phyloP scores from a whole-genome alignment of 2,329 filamentous ascomycete species.

The Alternaria sp. region DNA sequence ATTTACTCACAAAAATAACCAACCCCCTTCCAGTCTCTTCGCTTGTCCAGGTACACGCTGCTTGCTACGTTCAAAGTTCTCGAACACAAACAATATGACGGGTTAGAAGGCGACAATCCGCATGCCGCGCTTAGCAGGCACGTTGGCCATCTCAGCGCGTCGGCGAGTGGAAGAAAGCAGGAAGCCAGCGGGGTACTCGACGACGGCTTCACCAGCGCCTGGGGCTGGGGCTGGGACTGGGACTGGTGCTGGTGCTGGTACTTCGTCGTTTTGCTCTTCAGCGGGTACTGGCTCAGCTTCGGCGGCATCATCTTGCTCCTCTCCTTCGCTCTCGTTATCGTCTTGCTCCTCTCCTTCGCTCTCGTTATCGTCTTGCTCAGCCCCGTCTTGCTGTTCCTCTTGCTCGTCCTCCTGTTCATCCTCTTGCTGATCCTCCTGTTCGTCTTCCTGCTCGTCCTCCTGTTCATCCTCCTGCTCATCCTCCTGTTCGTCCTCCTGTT shows the following conservation, averaged over 20 bases:
- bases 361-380: constrained; percentile 4
- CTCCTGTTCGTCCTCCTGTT: too few relatives aligned
- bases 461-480: too few relatives aligned
- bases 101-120: constrained; percentile 9
- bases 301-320: constrained; percentile 8
- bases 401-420: constrained; percentile 7
- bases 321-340: constrained; percentile 5
- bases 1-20: background rate
- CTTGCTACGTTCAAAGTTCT: background rate
- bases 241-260: constrained; percentile 2
- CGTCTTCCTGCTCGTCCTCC: constrained; percentile 6
- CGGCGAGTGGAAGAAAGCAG: constrained; percentile 12
- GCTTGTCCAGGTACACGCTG: background rate
- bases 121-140: constrained; percentile 16
- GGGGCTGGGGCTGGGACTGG: constrained; percentile 1
- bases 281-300: constrained; percentile 1
- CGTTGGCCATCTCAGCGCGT: background rate
- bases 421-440: constrained; percentile 7
- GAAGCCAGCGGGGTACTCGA: constrained; percentile 21
- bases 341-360: background rate
- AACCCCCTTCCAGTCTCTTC: background rate
- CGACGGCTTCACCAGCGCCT: constrained; percentile 8
- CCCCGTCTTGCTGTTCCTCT: constrained; percentile 5
- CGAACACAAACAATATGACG: background rate
- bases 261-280: constrained; percentile 9